phyloP scores from a whole-genome alignment of 1,284 basidiomycete species.

The Ceratobasidium sp. region DNA sequence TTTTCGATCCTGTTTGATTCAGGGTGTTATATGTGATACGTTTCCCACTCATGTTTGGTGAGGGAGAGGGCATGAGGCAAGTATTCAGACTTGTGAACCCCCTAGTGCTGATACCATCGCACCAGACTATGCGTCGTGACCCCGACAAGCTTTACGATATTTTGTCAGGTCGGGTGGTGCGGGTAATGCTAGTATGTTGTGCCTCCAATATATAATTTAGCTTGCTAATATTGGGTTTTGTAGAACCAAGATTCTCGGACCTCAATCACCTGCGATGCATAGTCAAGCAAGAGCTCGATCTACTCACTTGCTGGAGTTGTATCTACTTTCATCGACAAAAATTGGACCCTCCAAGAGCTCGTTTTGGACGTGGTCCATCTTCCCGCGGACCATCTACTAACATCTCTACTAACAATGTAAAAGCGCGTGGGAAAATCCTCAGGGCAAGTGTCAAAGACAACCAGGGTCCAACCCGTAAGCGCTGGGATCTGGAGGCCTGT shows the following conservation, averaged over 20 bases:
- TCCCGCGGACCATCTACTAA: not conserved
- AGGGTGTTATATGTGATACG: conserved; percentile 1
- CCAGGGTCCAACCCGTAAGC: no score
- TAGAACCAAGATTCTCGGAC: conserved; percentile 10
- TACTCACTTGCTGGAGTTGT: conserved; percentile 25
- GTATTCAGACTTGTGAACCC: conserved; percentile 2
- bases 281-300: conserved; percentile 20
- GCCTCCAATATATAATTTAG: not conserved
- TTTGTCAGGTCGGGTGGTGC: not conserved
- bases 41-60: conserved; percentile 10
- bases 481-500: no score
- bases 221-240: not conserved
- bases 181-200: not conserved
- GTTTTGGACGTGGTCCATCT: conserved; percentile 19
- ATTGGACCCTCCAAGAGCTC: conserved; percentile 18
- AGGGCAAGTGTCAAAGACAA: no score
- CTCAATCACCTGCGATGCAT: conserved; percentile 15
- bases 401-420: no score
- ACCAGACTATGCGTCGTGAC: conserved; percentile 18
- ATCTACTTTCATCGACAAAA: conserved; percentile 12
- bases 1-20: conserved; percentile 8
- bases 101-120: not conserved
- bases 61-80: conserved; percentile 15
- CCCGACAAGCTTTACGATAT: conserved; percentile 10
- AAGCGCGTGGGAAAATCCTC: no score